Evolutionary conservation across 768 basidiomycete species (phyloP), one percentile per base, ranked within the genome.

Genomic region (Lentinula boryana): DNA sequence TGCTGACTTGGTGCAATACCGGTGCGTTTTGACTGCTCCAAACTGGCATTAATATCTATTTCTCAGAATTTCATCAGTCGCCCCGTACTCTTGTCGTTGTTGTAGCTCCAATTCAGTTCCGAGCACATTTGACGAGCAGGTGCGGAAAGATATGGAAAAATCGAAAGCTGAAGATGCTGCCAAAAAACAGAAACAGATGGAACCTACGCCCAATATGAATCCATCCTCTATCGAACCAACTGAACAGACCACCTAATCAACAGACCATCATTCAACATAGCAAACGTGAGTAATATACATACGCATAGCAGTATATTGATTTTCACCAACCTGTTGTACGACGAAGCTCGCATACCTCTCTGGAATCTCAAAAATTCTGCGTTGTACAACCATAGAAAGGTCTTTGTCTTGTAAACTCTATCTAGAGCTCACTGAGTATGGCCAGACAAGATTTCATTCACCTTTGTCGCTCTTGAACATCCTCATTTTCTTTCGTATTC

Each of bases 61-160:
- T 38, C 27, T 27, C 27, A 38, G 9, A 5, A 15, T 40, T 48
- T 48, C 12, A n/a, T 2, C 18, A 56, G 55, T 56, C 7, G 55
- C 55, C 0, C 55, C 55, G 2, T 40, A 40, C 13, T 56, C 55
- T 15, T 56, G 57, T 44, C 23, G 31, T 13, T 58, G 57, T 5
- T 56, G 55, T 31, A 9, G 55, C 31, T n/a, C 40, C 21, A 56
- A 27, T 18, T 56, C 55, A 15, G 40, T 44, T 56, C 55, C 55
- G 13, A 41, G 38, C 32, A 27, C 27, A 8, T 58, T 48, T 31
- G 44, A 58, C 12, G 57, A 58, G 12, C 44, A 46, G 21, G 57
- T 58, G 46, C 27, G 57, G 27, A 18, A 23, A 44, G 57, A 58
- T 15, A 58, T 58, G 57, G 57, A 46, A 32, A 58, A 58, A 12